Base-by-base conservation (phyloP, 495 filamentous ascomycete species). In the Lichenothelia convexa region DNA sequence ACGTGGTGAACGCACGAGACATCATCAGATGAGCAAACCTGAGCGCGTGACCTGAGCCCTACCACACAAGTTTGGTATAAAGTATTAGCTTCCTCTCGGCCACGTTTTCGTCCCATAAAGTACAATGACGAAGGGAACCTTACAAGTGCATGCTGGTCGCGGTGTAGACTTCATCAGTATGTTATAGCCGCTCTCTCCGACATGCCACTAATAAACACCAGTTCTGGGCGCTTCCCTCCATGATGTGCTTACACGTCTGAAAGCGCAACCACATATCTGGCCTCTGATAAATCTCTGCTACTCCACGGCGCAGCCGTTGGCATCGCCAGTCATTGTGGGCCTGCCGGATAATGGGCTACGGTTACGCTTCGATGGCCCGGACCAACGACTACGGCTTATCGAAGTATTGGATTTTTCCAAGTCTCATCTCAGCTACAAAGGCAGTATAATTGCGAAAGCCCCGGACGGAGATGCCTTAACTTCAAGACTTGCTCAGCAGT, bases 321-420 rank as follows among this genome's bases (percentile, higher is more conserved):
- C 51, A n/a, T 64, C 71, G 4, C 80, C 81, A 1, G 65, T 93
- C 16, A 52, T 79, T 22, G 49, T 97, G 20, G 65, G 62, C 24
- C 70, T 94, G 8, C 80, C 84, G 7, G 65, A 67, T 4, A 94
- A 94, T 56, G 89, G 89, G 15, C 46, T 97, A 18, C 80, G 87
- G 9, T 59, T 95, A 33, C 81, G 79, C 18, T 97, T 97, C 47
- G 89, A 97, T 50, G 89, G 87, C 0, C 75, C 83, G 2, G 84
- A 93, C 47, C 89, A 97, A 57, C 70, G 86, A 29, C 62, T 97
- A 12, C 78, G 89, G 1, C 55, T 97, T 34, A 81, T 97, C 48
- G 89, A 97, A 54, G 67, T 94, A 15, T 56, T 81, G 16, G 84
- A 95, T 50, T 95, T 97, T 43, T 71, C 77, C n/a, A 87, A 84